phyloP scores from a whole-genome alignment of 163 green algal genomes.

The Scenedesmus sp. region DNA sequence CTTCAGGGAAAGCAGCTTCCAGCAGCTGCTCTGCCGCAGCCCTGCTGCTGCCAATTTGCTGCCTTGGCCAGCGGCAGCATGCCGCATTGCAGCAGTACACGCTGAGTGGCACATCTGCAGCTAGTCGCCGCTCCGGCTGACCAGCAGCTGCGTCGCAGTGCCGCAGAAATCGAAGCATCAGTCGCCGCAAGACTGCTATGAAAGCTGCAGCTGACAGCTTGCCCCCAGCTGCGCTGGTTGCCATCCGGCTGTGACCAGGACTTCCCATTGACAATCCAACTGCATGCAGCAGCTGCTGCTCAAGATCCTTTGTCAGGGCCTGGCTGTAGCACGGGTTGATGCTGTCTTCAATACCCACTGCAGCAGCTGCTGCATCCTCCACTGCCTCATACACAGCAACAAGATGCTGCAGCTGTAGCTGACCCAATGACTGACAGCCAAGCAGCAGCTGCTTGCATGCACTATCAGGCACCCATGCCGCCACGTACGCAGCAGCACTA shows the following conservation, averaged over 20 bases:
- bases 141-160: background rate
- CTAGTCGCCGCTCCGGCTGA: background rate
- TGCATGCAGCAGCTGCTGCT: slow-evolving; percentile 12
- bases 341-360: slow-evolving; percentile 21
- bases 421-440: background rate
- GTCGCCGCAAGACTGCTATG: background rate
- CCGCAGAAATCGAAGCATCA: slow-evolving; percentile 17
- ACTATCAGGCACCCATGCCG: background rate
- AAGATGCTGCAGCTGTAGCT: slow-evolving; percentile 37
- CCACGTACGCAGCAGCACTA: background rate
- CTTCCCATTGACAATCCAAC: background rate
- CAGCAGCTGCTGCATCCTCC: background rate
- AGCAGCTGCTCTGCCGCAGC: slow-evolving; percentile 17
- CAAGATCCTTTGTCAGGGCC: background rate
- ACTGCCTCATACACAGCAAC: slow-evolving; percentile 19
- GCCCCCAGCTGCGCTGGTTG: background rate
- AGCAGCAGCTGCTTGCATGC: slow-evolving; percentile 22
- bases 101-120: slow-evolving; percentile 20
- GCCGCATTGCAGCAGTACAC: slow-evolving; percentile 30
- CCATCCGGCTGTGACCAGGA: background rate
- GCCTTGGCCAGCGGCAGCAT: slow-evolving; percentile 26
- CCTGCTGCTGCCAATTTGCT: background rate
- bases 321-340: background rate
- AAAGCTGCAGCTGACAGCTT: background rate
- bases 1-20: background rate